phyloP scores from a whole-genome alignment of 1,284 basidiomycete genomes.

The Naganishia sp. region DNA sequence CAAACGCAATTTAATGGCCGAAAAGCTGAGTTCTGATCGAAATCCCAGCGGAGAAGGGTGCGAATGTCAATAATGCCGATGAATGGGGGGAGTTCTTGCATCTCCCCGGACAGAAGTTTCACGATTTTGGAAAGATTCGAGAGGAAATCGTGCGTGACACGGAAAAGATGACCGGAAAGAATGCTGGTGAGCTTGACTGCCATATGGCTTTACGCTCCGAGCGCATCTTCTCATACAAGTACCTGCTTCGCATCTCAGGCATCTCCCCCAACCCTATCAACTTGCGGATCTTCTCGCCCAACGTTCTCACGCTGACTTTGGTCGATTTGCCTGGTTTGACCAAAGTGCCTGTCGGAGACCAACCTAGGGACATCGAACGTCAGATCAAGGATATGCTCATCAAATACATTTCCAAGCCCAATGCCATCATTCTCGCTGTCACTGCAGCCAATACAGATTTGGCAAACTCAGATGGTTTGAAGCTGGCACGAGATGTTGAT shows the following conservation, averaged over 20 bases:
- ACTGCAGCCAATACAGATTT: slow-evolving; percentile 95
- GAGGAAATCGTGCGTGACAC: slow-evolving; percentile 96
- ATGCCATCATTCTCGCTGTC: slow-evolving; percentile 81
- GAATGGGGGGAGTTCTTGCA: slow-evolving; percentile 99
- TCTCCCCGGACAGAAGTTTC: slow-evolving; percentile 93
- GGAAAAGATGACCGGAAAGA: slow-evolving; percentile 95
- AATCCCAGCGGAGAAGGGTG: slow-evolving; percentile 39
- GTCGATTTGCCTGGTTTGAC: slow-evolving; percentile 97
- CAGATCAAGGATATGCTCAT: slow-evolving; percentile 96
- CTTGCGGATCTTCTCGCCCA: slow-evolving; percentile 92
- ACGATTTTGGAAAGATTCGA: slow-evolving; percentile 94
- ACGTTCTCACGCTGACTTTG: slow-evolving; percentile 92
- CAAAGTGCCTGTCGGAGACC: slow-evolving; percentile 92
- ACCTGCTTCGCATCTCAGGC: slow-evolving; percentile 55
- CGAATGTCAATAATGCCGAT: slow-evolving; percentile 73
- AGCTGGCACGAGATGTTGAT: slow-evolving; percentile 94
- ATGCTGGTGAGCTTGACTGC: slow-evolving; percentile 62
- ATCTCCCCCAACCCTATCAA: slow-evolving; percentile 97
- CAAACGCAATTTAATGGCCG: background rate
- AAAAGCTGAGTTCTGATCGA: background rate
- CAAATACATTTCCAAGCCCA: slow-evolving; percentile 92
- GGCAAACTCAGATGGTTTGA: slow-evolving; percentile 97
- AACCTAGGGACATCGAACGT: slow-evolving; percentile 95
- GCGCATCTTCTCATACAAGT: background rate
- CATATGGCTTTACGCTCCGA: background rate